Evolutionary conservation across 1,139 yeast species (phyloP), one percentile per base, ranked within the genome.

Genomic region (Diutina mesorugosa): DNA sequence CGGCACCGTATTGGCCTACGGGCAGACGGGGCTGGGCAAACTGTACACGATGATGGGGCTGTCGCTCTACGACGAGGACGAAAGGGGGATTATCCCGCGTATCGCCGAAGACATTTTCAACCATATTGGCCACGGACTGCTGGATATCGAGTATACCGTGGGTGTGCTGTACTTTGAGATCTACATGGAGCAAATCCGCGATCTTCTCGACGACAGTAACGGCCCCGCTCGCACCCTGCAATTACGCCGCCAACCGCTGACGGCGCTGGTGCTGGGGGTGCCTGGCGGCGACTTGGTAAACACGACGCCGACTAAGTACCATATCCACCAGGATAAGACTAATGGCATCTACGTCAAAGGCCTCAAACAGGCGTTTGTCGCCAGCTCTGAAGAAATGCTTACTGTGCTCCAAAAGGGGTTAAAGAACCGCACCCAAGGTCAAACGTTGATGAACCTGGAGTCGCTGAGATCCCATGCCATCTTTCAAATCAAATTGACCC

Each of bases 1-100:
- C 67, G 93, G 95, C 26, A 84, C 96, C 0, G 85, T 90, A 0
- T 71, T 90, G 53, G 91, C 96, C 1, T 90, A 89, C 67, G 97
- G 97, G 7, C 96, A 88, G 66, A 86, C 95, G 0, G 95, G 96
- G 0, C 80, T 95, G 1, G 97, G 97, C 3, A 90, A 90, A 66
- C 83, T 96, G 0, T 83, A 82, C 65, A 87, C 96, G 2, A 87
- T 90, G 95, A 51, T 16, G 55, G 30, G 32, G n/a, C 29, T 67
- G 10, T 60, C 74, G 26, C 64, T 76, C n/a, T 75, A 72, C 32
- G 76, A 74, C 54, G 70, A 71, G 0, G 60, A 60, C 4, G 59
- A 61, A 4, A 64, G 66, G 26, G 97, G 97, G 3, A 76, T 87
- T 32, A 83, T 87, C 18, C 96, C 96, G 0, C 73, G 95, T 48